Conservation (phyloP, 768 basidiomycete genomes). For the Cubamyces sp. region DNA sequence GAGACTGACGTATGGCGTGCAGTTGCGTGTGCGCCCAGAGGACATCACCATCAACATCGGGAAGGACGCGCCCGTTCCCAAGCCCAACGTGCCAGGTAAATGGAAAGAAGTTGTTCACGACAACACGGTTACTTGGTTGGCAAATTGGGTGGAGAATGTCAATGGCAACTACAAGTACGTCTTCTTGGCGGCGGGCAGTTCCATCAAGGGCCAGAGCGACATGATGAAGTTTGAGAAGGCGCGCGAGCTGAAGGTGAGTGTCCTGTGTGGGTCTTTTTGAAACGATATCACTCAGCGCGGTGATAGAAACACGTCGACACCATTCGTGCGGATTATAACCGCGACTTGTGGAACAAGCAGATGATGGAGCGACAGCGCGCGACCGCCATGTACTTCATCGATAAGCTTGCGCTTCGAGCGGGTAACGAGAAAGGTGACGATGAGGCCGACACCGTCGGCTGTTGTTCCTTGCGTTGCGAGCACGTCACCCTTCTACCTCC, state of each 20-base stretch:
- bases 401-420: slow-evolving; percentile 94
- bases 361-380: slow-evolving; percentile 96
- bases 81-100: slow-evolving; percentile 89
- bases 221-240: slow-evolving; percentile 98
- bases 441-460: slow-evolving; percentile 98
- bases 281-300: slow-evolving; percentile 1
- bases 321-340: slow-evolving; percentile 87
- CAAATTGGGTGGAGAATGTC: slow-evolving; percentile 98
- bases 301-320: slow-evolving; percentile 84
- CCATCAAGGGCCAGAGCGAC: slow-evolving; percentile 97
- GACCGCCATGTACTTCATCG: slow-evolving; percentile 99
- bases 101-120: slow-evolving; percentile 93
- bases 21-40: slow-evolving; percentile 90
- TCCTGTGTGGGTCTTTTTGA: background rate
- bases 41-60: slow-evolving; percentile 97
- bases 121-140: slow-evolving; percentile 97
- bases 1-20: background rate
- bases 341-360: slow-evolving; percentile 84
- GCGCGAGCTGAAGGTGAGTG: slow-evolving; percentile 84
- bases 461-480: slow-evolving; percentile 96
- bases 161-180: slow-evolving; percentile 97
- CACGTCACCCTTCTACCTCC: slow-evolving; percentile 93
- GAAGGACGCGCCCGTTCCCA: slow-evolving; percentile 68
- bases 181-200: slow-evolving; percentile 96
- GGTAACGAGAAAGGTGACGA: slow-evolving; percentile 99